These are phyloP conservation scores for Sordariomycetes sp. DNA, from an alignment of 2,329 filamentous ascomycete species.

Conservation along the genomic window DNA sequence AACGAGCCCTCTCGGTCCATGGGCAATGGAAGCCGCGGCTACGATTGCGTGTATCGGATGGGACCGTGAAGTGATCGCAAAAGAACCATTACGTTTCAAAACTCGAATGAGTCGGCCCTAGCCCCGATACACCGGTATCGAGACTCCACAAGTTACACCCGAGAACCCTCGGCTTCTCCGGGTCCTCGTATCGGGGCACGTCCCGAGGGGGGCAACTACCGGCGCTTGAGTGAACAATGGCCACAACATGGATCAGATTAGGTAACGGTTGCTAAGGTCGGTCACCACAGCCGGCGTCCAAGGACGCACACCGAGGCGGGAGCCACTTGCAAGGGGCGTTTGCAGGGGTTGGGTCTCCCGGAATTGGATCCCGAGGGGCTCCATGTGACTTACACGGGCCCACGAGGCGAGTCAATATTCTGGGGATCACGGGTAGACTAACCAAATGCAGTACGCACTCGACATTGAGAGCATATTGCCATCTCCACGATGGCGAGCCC, in stretches of 20 bases:
- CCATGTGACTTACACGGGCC: neutral
- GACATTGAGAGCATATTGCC: neutral
- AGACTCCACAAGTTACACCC: neutral
- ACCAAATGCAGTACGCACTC: neutral
- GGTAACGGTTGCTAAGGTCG: neutral
- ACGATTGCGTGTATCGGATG: too few relatives aligned
- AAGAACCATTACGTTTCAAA: too few relatives aligned
- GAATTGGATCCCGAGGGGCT: neutral
- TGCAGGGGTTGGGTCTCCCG: neutral
- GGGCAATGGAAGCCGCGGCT: too few relatives aligned
- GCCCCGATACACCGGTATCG: neutral
- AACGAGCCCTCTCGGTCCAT: too few relatives aligned
- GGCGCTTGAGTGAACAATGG: too few relatives aligned
- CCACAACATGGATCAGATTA: neutral
- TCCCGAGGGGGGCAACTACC: neutral
- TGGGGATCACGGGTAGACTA: neutral
- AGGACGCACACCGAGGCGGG: too few relatives aligned
- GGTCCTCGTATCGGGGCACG: neutral
- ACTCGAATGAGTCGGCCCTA: too few relatives aligned
- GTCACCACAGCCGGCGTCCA: neutral
- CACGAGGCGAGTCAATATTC: neutral
- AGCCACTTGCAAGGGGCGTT: neutral
- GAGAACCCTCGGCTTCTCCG: neutral
- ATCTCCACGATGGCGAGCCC: neutral
- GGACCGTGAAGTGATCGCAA: too few relatives aligned